These are phyloP conservation scores for Colletotrichum higginsianum DNA, from an alignment of 2,329 filamentous ascomycete genomes.

Conservation along the genomic window DNA sequence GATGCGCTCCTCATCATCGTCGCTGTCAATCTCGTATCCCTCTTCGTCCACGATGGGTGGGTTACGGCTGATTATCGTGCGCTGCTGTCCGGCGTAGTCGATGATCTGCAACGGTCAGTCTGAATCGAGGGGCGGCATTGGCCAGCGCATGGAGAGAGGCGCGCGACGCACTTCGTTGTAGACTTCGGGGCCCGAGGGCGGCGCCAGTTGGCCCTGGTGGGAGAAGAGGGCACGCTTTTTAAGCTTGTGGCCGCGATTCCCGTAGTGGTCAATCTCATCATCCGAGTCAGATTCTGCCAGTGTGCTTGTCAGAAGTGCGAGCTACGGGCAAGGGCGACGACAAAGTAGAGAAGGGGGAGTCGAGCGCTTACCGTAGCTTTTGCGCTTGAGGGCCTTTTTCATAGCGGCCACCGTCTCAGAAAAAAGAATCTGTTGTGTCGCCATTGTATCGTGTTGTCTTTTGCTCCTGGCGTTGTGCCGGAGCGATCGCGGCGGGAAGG, in stretches of 20 bases:
- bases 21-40: constrained; percentile 82
- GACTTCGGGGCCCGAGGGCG: constrained; percentile 74
- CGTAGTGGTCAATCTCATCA: constrained; percentile 76
- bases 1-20: constrained; percentile 76
- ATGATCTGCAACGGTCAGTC: constrained; percentile 66
- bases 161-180: constrained; percentile 76
- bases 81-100: constrained; percentile 80
- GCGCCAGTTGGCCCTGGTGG: constrained; percentile 78
- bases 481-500: constrained; percentile 29
- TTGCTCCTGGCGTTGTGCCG: constrained; percentile 28
- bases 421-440: constrained; percentile 72
- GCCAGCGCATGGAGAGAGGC: no score
- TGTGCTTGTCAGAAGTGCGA: constrained; percentile 26
- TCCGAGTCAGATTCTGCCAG: constrained; percentile 82
- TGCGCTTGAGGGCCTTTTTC: constrained; percentile 77
- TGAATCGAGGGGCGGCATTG: background rate
- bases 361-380: constrained; percentile 68
- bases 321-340: background rate
- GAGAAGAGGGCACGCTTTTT: constrained; percentile 82
- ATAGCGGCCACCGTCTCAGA: constrained; percentile 77
- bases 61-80: constrained; percentile 82
- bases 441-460: constrained; percentile 50
- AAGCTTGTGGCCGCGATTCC: constrained; percentile 84
- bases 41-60: constrained; percentile 82
- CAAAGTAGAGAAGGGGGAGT: background rate